These are phyloP conservation scores for Stagonosporopsis cucurbitacearum DNA, from an alignment of 2,329 filamentous ascomycete genomes.

Conservation along the genomic window DNA sequence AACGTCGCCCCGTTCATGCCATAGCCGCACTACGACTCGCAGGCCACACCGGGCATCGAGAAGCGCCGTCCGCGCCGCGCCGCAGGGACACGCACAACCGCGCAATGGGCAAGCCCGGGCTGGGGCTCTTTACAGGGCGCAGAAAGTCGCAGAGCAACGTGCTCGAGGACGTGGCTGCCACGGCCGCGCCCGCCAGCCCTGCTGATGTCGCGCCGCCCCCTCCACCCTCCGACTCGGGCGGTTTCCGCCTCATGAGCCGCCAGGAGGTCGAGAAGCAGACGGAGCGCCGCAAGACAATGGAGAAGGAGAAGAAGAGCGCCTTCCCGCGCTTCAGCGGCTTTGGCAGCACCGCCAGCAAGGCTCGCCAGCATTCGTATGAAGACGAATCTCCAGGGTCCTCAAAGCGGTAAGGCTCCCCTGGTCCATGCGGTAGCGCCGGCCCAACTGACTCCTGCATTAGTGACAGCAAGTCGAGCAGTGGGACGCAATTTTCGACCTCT, in stretches of 20 bases:
- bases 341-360: conserved; percentile 37
- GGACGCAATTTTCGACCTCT: conserved; percentile 43
- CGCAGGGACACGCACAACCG: conserved; percentile 4
- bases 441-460: conserved; percentile 41
- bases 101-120: conserved; percentile 41
- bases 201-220: conserved; percentile 23
- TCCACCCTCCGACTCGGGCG: conserved; percentile 29
- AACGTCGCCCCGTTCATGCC: conserved; percentile 26
- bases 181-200: conserved; percentile 25
- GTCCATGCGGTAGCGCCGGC: conserved; percentile 31
- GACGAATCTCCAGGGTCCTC: conserved; percentile 46
- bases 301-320: conserved; percentile 42
- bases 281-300: conserved; percentile 38
- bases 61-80: conserved; percentile 14
- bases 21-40: conserved; percentile 20
- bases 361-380: conserved; percentile 45
- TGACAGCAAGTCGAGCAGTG: conserved; percentile 51
- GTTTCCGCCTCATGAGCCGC: conserved; percentile 46
- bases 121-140: conserved; percentile 43
- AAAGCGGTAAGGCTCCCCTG: conserved; percentile 43
- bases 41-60: conserved; percentile 29
- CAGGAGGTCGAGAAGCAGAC: conserved; percentile 39
- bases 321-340: conserved; percentile 46
- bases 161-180: conserved; percentile 36
- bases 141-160: conserved; percentile 48